These are phyloP conservation scores for Fraxinus angustifolia DNA, from an alignment of 305 asterid species.

Conservation along the genomic window DNA sequence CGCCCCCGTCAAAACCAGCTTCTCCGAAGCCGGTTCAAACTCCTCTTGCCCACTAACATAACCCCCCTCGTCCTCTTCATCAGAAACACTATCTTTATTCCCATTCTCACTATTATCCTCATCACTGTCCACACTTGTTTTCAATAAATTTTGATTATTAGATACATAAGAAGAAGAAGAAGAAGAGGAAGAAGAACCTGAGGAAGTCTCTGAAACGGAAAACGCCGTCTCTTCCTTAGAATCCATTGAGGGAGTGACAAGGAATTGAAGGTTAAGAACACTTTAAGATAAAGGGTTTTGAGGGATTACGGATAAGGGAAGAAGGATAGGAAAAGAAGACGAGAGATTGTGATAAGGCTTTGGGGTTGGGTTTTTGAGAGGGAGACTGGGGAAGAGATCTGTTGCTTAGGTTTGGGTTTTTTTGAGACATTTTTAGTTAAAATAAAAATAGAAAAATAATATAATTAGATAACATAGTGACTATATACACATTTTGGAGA, in stretches of 20 bases:
- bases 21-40: conserved; percentile 41
- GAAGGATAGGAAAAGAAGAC: background rate
- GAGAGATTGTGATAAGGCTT: conserved; percentile 37
- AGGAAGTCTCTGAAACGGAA: conserved; percentile 23
- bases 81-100: conserved; percentile 25
- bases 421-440: background rate
- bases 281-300: conserved; percentile 18
- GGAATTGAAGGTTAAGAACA: background rate
- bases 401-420: background rate
- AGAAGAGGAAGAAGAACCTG: conserved; percentile 37
- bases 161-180: conserved; percentile 17
- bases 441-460: background rate
- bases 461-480: background rate
- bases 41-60: conserved; percentile 62
- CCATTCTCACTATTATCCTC: conserved; percentile 10
- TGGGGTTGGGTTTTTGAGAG: conserved; percentile 10
- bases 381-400: conserved; percentile 12
- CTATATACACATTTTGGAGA: background rate
- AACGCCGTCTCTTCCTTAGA: conserved; percentile 41
- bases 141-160: conserved; percentile 24
- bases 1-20: conserved; percentile 23
- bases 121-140: conserved; percentile 9
- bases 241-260: conserved; percentile 35
- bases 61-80: conserved; percentile 46
- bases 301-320: conserved; percentile 37